A percentile compares a stretch with the other conserved stretches of the same genome.
phyloP scores from a whole-genome alignment of 108 stramenopile species.

The Nannochloropsis salina region DNA sequence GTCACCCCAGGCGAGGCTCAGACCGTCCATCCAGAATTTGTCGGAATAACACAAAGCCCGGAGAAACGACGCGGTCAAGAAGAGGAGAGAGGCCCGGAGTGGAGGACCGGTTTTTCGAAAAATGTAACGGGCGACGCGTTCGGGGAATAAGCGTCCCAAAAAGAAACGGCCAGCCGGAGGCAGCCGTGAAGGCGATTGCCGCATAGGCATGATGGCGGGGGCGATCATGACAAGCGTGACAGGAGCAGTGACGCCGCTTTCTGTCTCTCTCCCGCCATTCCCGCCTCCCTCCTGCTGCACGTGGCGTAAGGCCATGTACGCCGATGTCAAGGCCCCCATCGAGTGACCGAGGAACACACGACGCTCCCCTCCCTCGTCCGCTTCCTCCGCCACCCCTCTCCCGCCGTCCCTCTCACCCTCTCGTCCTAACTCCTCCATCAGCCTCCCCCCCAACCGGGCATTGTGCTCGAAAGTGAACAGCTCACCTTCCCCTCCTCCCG shows the following conservation, averaged over 20 bases:
- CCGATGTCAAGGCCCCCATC: not conserved
- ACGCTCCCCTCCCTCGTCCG: not conserved
- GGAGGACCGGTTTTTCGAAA: not conserved
- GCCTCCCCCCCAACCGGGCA: not conserved
- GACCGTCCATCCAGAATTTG: slow-evolving; percentile 1
- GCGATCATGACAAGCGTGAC: not conserved
- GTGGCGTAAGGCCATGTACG: not conserved
- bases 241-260: not conserved
- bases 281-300: not conserved
- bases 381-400: not conserved
- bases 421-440: not conserved
- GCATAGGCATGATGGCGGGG: slow-evolving; percentile 1
- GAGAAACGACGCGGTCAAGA: not conserved
- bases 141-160: not conserved
- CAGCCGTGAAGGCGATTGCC: not conserved
- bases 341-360: not conserved
- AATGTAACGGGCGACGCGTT: not conserved
- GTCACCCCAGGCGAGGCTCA: not conserved
- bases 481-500: not conserved
- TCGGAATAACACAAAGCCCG: not conserved
- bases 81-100: not conserved
- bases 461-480: not conserved
- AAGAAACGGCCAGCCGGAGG: not conserved
- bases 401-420: not conserved
- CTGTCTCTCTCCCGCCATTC: not conserved